Base-by-base conservation (phyloP, 768 basidiomycete genomes). In the Chalciporus sphaerocephalus region DNA sequence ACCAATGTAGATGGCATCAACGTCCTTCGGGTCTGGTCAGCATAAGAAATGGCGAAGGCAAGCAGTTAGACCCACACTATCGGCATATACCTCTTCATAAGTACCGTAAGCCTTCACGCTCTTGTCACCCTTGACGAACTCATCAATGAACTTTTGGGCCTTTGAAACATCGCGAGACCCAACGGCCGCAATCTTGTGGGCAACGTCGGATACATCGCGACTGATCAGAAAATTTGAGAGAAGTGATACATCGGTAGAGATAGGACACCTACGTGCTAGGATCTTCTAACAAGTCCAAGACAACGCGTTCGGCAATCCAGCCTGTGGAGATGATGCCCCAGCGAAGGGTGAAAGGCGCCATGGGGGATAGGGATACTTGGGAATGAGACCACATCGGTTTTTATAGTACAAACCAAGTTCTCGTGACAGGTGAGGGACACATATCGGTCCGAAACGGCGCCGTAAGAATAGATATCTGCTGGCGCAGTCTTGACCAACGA, bases 1-100 rank as follows among this genome's bases (percentile, higher is more conserved):
- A 80, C 82, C 87, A 42, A 91, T 81, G 65, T 92, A 92, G 45
- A 92, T 69, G 1, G 72, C 86, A 54, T 90, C 81, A 20, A 92
- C 83, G 46, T 85, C 69, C 84, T 82, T 53, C 24, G 32, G 33
- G 20, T 41, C 22, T 23, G 18, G 33, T 32, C 40, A 50, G 33
- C 47, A 38, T 35, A 33, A 36, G 12, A 25, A 24, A 32, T n/a
- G n/a, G 16, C n/a, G 17, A 3, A 33, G 44, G 35, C 33, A 8
- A 17, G 38, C 45, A 46, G 18, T 23, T 38, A 25, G n/a, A 57
- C 73, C 45, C 47, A 85, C 89, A 53, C 72, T 70, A 59, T 92
- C 83, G 9, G 76, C 72, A 54, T 80, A 91, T 0, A 93, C 80
- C 44, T 83, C 81, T 39, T 78, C 76, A 57, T 94, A 92, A 28